Evolutionary conservation across 306 rosid genomes (phyloP), one percentile per base, ranked within the genome.

Genomic region (Vigna nakashimae): DNA sequence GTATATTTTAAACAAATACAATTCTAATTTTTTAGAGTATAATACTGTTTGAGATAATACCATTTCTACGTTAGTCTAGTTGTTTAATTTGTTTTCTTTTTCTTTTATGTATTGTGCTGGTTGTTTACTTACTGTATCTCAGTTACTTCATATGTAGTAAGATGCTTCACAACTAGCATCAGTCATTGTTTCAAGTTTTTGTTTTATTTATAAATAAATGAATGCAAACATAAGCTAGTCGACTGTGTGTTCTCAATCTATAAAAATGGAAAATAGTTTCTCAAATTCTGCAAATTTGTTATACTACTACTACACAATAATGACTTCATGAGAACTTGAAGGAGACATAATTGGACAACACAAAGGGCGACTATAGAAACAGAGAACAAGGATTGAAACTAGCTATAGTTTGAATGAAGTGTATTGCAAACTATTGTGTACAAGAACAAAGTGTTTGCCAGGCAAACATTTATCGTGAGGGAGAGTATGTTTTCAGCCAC

Each of bases 1-100:
- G 28, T 55, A 32, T 45, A 73, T 74, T 50, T 55, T 17, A 26
- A 74, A 34, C 42, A 76, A 71, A 69, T 82, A 17, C 30, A 53
- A n/a, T 45, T 57, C 53, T 52, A 20, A 55, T 30, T 57, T 20
- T 22, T 57, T 59, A 49, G 75, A 55, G 58, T 69, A 18, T 69
- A 38, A 42, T 63, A 46, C 57, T 48, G 24, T 1, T 12, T 3
- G 15, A 24, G 10, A 28, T 18, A 24, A 59, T 59, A 59, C 42
- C 45, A 14, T 15, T 60, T 30, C 45, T 28, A 22, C 45, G 32
- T 32, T 30, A 30, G 66, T 28, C 40, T 6, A 58, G 40, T 58
- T 58, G 63, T 57, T 57, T 22, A 24, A 36, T n/a, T 38, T 28
- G 3, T 13, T 43, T 26, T 26, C 2, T 12, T 12, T 28, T 24